Evolutionary conservation across 2,329 filamentous ascomycete genomes (phyloP), one percentile per base, ranked within the genome.

Genomic region (Penicillium sp.): DNA sequence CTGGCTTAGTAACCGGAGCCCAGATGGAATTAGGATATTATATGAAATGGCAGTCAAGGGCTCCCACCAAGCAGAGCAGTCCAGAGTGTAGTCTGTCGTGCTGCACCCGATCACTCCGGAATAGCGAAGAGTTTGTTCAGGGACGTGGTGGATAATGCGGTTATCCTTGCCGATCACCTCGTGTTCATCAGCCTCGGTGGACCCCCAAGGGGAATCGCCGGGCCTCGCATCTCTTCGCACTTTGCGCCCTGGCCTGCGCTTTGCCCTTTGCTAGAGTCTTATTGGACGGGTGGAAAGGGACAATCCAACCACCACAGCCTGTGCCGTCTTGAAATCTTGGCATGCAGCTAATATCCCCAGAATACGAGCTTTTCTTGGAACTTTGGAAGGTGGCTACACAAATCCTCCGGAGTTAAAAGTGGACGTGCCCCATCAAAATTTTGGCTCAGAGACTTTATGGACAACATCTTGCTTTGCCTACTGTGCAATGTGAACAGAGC

Each of bases 121-220:
- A 45, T 17, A 48, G 25, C 31, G 7, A 22, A 7, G 31, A 25
- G n/a, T 3, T 20, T 20, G 17, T 22, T 38, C 10, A 5, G 11
- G 47, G 28, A 17, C 14, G 47, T 0, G 15, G n/a, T 38, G 17
- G 34, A 14, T 10, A 7, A 5, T 37, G 48, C 37, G 28, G 37
- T 42, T 42, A 55, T 31, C 42, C 54, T 45, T 57, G 54, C 54
- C 45, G 54, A 57, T 57, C 54, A 51, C 25, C 54, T 57, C 54
- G 54, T 57, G 45, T 57, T 57, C 54, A 35, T 45, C 47, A 20
- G 47, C 37, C 43, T 42, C 17, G 45, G 47, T 37, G 25, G 47
- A 25, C 41, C 42, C 3, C 20, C n/a, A 17, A 51, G 10, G n/a
- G 35, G 48, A 7, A n/a, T 38, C 14, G 35, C 45, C 22, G 11